Base-by-base conservation (phyloP, 257 asterid genomes). In the Nicotiana undulata region DNA sequence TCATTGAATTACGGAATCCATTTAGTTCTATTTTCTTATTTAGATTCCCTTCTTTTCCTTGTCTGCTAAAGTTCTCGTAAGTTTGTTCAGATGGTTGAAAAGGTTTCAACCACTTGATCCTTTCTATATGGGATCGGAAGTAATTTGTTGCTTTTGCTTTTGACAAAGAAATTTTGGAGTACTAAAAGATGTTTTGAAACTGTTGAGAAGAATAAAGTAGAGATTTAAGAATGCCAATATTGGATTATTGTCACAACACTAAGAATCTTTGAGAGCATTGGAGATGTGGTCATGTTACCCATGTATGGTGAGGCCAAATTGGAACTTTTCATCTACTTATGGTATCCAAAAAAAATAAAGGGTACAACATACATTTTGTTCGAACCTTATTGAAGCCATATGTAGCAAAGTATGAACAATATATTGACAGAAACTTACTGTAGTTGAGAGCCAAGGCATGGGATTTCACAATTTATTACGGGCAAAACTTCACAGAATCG, bases 281-380 rank as follows among this genome's bases (percentile, higher is more conserved):
- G 93, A 1, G 98, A 93, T 78, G 80, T 87, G 6, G 87, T 90
- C 49, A 61, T 93, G 99, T 24, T 95, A 83, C 98, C 99, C 40
- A 89, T 95, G 95, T 95, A 95, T 72, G 86, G 94, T 59, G 99
- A 93, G 87, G 79, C 91, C 88, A 95, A 95, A 82, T 79, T 95
- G 88, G 99, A 97, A 0, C 89, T 95, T 31, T 92, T 92, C 85
- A 92, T 95, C 82, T 95, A 91, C 86, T n/a, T n/a, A n/a, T n/a
- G n/a, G n/a, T n/a, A n/a, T n/a, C n/a, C n/a, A n/a, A n/a, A 98
- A 17, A 91, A 86, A 87, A 90, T 94, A 13, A 88, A 81, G 94
- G 99, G 99, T 63, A 84, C 91, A 4, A 92, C 90, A 17, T 83
- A 83, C 28, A 83, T 95, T 95, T 92, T 76, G 91, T n/a, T n/a